Base-by-base conservation (phyloP, 352 stramenopile species). In the Globisporangium heterothallicum region DNA sequence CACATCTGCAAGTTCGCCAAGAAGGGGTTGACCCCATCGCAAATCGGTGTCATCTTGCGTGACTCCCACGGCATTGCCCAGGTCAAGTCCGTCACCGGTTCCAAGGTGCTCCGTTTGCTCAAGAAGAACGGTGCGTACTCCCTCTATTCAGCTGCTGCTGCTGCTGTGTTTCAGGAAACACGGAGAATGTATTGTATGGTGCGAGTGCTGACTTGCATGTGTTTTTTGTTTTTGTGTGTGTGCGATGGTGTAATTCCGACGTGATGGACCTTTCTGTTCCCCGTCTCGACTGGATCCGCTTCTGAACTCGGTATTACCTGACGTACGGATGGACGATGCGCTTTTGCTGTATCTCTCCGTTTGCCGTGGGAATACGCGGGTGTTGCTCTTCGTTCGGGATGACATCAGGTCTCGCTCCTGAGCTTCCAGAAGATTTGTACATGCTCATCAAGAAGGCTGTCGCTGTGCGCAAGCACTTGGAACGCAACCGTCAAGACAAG, bases 371-470 rank as follows among this genome's bases (percentile, higher is more conserved):
- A 75, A 75, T 91, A 93, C 64, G 66, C 83, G 83, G 80, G 83
- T 88, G 56, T 53, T 40, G 49, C 9, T 52, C 19, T 21, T 56
- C 25, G 19, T 50, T 69, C 35, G 26, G 29, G 18, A 21, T 19
- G 13, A n/a, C 25, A 24, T 45, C 72, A 93, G 80, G 96, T 70
- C 89, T 99, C 36, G 97, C 97, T 44, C 96, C 97, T 38, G 97
- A 99, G 78, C 96, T 99, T 59, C 97, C 97, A 29, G 97, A 99
- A 82, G 97, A 99, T 84, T 83, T 99, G 63, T 99, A 99, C 93
- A 99, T 98, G 92, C 88, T 99, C 50, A 99, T 99, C 89, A 99
- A 99, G 94, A 99, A 99, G 90, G 97, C 97, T 53, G 97, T 99
- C 64, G 89, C 96, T 66, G 96, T 99, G 34, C 92, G 97, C 70